A percentile compares a stretch with the other conserved stretches of the same genome.
Evolutionary conservation across 306 rosid genomes (phyloP).

Genomic region (Inga oerstediana): DNA sequence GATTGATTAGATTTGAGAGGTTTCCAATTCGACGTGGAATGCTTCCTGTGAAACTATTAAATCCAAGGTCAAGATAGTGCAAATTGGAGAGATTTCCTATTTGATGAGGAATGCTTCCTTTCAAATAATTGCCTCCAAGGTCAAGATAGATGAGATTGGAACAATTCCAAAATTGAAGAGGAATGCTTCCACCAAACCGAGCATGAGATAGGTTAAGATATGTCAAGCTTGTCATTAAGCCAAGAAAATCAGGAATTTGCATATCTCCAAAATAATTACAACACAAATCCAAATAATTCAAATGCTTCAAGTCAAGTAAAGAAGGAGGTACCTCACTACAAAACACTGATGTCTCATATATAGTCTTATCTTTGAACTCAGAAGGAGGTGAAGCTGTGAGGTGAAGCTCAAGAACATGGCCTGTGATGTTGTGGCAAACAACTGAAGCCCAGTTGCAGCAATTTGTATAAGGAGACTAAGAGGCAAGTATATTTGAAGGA

Average conservation of each 20-base stretch:
- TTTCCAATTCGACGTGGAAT: not conserved
- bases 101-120: not conserved
- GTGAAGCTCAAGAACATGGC: not conserved
- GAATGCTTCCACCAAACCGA: not conserved
- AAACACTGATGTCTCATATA: not conserved
- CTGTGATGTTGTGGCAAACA: not conserved
- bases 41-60: not conserved
- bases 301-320: too few species aligned
- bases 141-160: not conserved
- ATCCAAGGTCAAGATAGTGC: not conserved
- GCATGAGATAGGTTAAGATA: too few species aligned
- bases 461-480: not conserved
- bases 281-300: too few species aligned
- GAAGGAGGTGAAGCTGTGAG: not conserved
- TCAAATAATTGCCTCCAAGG: not conserved
- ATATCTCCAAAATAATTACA: too few species aligned
- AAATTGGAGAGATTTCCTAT: not conserved
- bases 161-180: not conserved
- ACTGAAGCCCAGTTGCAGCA: not conserved
- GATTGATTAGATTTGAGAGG: not conserved
- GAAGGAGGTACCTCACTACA: too few species aligned
- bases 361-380: fast-evolving
- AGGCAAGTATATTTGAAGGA: not conserved
- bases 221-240: too few species aligned
- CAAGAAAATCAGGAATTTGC: too few species aligned